Evolutionary conservation across 345 rosid genomes (phyloP).

Genomic region (Laguncularia racemosa): DNA sequence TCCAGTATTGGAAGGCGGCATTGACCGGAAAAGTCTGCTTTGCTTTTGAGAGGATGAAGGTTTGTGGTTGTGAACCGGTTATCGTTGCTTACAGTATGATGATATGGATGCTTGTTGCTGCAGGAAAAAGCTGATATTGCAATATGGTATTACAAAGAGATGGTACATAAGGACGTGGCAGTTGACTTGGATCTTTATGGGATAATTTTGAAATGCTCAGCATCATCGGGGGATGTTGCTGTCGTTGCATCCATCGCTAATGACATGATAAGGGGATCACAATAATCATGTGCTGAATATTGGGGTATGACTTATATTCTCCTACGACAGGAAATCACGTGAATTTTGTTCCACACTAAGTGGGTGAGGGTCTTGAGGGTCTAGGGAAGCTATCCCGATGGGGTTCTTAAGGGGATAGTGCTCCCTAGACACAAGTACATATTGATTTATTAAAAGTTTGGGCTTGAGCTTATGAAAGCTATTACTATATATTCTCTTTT

Average conservation of each 20-base stretch:
- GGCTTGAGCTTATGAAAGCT: too few relatives aligned
- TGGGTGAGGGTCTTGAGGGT: too few relatives aligned
- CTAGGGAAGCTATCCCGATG: too few relatives aligned
- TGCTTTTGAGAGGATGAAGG: slow-evolving; percentile 58
- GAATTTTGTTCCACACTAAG: too few relatives aligned
- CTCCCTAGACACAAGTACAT: too few relatives aligned
- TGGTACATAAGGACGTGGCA: slow-evolving; percentile 43
- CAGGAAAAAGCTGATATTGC: slow-evolving; percentile 60
- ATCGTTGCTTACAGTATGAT: slow-evolving; percentile 31
- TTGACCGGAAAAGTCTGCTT: slow-evolving; percentile 50
- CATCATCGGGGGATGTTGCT: slow-evolving; percentile 36
- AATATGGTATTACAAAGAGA: slow-evolving; percentile 62
- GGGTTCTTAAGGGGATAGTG: too few relatives aligned
- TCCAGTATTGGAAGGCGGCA: slow-evolving; percentile 53
- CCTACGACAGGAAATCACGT: too few relatives aligned
- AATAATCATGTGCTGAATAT: slow-evolving; percentile 45
- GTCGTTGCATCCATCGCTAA: slow-evolving; percentile 45
- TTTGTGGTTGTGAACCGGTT: slow-evolving; percentile 47
- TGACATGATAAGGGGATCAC: slow-evolving; percentile 47
- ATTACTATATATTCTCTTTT: too few relatives aligned
- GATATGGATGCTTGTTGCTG: slow-evolving; percentile 43
- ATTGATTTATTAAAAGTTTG: too few relatives aligned
- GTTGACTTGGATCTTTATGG: slow-evolving; percentile 44
- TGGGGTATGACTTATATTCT: too few relatives aligned
- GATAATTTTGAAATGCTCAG: slow-evolving; percentile 41